These are phyloP conservation scores for Datura wrightii DNA, from an alignment of 257 asterid species.

Conservation along the genomic window DNA sequence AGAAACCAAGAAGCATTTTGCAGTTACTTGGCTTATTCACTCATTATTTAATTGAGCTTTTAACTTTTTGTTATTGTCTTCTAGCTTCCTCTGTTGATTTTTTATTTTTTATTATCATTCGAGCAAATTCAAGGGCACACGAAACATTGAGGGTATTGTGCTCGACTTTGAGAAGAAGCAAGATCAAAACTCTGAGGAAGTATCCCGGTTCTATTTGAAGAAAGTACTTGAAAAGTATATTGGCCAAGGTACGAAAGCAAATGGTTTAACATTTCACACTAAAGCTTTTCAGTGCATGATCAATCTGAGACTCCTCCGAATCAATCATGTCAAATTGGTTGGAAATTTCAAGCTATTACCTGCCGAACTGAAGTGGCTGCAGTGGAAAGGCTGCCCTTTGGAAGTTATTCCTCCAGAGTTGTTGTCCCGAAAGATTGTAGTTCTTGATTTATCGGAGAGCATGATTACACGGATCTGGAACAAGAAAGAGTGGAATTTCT, in stretches of 20 bases:
- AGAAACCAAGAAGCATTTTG: not conserved
- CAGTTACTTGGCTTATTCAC: not conserved
- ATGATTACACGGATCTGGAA: constrained; percentile 26
- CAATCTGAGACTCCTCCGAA: constrained; percentile 40
- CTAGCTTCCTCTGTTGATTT: constrained; percentile 5
- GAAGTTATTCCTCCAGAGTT: not conserved
- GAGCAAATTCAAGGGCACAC: constrained; percentile 39
- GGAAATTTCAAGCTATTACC: constrained; percentile 43
- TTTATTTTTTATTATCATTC: not conserved
- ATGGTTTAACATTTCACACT: constrained; percentile 31
- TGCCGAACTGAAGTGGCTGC: constrained; percentile 42
- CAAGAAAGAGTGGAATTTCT: not conserved
- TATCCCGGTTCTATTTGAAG: constrained; percentile 30
- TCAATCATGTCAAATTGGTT: constrained; percentile 33
- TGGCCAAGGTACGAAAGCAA: constrained; percentile 17
- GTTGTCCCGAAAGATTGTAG: constrained; percentile 38
- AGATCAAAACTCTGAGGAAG: constrained; percentile 1
- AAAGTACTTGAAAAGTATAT: constrained; percentile 15
- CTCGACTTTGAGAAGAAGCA: constrained; percentile 37
- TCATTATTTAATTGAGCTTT: constrained; percentile 8
- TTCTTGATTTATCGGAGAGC: constrained; percentile 46
- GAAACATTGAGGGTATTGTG: constrained; percentile 43
- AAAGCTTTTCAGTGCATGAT: constrained; percentile 39
- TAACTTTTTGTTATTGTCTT: constrained; percentile 14
- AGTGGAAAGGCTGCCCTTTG: constrained; percentile 42